phyloP scores from a whole-genome alignment of 768 basidiomycete species.

The Panellus pusillus region DNA sequence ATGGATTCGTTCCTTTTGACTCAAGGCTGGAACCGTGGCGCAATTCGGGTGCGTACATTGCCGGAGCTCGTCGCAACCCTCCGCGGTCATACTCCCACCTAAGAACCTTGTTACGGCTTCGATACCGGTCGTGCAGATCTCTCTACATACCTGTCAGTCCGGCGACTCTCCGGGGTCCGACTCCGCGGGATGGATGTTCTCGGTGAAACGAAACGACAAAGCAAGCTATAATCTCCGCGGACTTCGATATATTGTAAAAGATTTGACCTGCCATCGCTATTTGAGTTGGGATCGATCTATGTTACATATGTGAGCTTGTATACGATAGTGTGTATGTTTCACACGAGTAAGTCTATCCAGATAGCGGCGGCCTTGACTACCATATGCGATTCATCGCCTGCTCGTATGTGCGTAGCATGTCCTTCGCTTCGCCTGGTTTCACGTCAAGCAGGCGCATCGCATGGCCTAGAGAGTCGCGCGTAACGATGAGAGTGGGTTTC shows the following conservation, averaged over 20 bases:
- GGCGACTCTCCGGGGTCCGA: conserved; percentile 9
- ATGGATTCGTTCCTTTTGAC: conserved; percentile 7
- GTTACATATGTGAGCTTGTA: no score
- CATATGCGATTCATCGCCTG: conserved; percentile 14
- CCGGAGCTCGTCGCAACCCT: no score
- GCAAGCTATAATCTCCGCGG: not conserved
- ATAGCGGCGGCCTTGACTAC: not conserved
- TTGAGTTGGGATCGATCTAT: no score
- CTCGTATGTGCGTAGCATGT: conserved; percentile 19
- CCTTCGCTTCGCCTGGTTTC: conserved; percentile 15
- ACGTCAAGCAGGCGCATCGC: conserved; percentile 19
- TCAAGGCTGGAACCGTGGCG: conserved; percentile 5
- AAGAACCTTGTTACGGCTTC: conserved; percentile 17
- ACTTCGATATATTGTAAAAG: no score
- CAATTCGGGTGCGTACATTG: no score
- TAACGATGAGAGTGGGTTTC: no score
- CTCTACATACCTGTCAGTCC: conserved; percentile 8
- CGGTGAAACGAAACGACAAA: conserved; percentile 1
- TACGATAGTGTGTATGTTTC: no score
- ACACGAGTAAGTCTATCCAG: not conserved
- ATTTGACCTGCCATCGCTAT: no score
- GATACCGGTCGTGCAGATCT: not conserved
- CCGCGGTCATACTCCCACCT: conserved; percentile 8
- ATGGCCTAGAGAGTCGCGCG: no score
- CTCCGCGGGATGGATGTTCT: conserved; percentile 12